Evolutionary conservation across 805 yeast genomes (phyloP), one percentile per base, ranked within the genome.

Genomic region (Candida qinlingensis): DNA sequence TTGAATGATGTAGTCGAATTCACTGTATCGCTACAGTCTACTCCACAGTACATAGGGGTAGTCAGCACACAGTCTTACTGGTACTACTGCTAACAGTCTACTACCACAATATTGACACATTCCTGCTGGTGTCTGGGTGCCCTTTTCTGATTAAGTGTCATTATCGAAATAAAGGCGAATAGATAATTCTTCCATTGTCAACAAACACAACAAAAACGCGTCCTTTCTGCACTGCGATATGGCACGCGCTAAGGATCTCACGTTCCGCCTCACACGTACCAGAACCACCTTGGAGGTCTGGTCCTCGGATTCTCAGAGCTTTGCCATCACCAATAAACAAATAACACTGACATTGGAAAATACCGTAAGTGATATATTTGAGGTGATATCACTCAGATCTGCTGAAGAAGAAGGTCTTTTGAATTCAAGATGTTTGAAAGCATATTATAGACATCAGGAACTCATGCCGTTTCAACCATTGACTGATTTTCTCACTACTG

Each of bases 311-410:
- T 41, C 40, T 4, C 11, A 5, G 6, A 31, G 39, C 12, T 59
- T 58, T 45, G 42, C 44, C 25, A 42, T 60, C 30, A 31, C 42
- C n/a, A 52, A 58, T 39, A 56, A 49, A 40, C 10, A 47, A 10
- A 55, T 61, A 8, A 49, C 47, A 12, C 52, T 62, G 2, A 60
- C 63, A 0, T 37, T 60, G 26, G 58, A 57, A 10, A 61, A 60
- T 42, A 59, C 63, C 1, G 52, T 61, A 1, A 54, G 51, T 38
- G 65, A 61, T 39, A 13, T 61, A 9, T 54, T 58, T 27, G 63
- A 61, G 39, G 48, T 54, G 5, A 47, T 61, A 5, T 39, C 56
- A 8, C 43, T 48, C 9, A 44, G 63, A 13, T 59, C 63, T 4
- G 31, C 36, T 7, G 41, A 44, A 2, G 44, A 30, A 4, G 54